Conservation (phyloP, 1,284 basidiomycete genomes). For the Lignosus rhinocerotis region DNA sequence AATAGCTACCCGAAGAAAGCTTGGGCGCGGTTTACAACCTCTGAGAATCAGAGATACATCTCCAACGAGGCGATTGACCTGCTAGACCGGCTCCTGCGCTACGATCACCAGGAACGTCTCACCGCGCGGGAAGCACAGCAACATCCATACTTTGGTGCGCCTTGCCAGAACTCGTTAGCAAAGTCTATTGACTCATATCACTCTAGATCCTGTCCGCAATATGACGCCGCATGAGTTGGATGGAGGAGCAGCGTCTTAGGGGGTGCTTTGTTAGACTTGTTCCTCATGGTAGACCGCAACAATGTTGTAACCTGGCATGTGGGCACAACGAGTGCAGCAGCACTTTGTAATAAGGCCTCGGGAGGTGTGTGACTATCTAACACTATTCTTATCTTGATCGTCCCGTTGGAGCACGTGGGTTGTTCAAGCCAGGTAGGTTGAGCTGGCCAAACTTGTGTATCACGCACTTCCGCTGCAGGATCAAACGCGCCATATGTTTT, state of each 20-base stretch:
- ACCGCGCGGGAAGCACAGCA: constrained; percentile 91
- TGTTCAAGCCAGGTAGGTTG: constrained; percentile 3
- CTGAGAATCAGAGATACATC: constrained; percentile 95
- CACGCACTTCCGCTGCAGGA: constrained; percentile 15
- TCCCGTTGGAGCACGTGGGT: constrained; percentile 12
- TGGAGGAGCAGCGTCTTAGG: constrained; percentile 73
- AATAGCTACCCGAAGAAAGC: constrained; percentile 87
- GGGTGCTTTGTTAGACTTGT: constrained; percentile 23
- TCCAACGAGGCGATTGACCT: constrained; percentile 99
- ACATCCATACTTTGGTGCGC: constrained; percentile 85
- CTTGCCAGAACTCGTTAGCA: constrained; percentile 2
- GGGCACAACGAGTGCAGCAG: constrained; percentile 14
- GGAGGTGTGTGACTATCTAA: constrained; percentile 23
- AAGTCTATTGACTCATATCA: constrained; percentile 27
- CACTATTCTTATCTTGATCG: constrained; percentile 22
- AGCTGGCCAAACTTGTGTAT: constrained; percentile 12
- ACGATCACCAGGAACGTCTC: constrained; percentile 95
- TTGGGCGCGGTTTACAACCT: constrained; percentile 92
- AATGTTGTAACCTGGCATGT: constrained; percentile 14
- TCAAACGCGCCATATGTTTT: constrained; percentile 22
- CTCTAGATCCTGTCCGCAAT: constrained; percentile 61
- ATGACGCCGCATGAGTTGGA: constrained; percentile 56
- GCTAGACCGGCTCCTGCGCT: constrained; percentile 92
- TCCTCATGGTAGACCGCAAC: constrained; percentile 8
- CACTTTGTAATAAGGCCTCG: constrained; percentile 17